phyloP scores from a whole-genome alignment of 2,329 filamentous ascomycete genomes.

The Myotisia sp. region DNA sequence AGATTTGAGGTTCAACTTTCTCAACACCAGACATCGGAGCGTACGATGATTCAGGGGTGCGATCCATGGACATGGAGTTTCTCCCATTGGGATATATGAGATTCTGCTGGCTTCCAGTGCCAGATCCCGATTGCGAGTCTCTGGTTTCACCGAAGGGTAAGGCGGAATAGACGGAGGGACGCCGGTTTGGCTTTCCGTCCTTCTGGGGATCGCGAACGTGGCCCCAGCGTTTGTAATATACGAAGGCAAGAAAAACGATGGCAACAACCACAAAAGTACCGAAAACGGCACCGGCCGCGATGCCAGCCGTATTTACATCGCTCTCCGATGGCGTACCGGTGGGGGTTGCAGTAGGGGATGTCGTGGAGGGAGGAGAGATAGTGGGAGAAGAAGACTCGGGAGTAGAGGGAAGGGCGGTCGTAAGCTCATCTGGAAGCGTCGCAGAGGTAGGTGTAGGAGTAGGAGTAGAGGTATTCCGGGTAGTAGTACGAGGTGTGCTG shows the following conservation, averaged over 20 bases:
- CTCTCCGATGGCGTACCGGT: conserved; percentile 2
- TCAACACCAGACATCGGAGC: not conserved
- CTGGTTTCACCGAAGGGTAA: conserved; percentile 5
- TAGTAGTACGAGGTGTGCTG: not conserved
- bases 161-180: conserved; percentile 3
- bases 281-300: conserved; percentile 12
- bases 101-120: no score
- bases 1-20: conserved; percentile 1
- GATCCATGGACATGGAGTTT: no score
- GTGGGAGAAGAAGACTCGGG: not conserved
- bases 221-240: conserved; percentile 11
- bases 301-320: conserved; percentile 6
- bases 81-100: no score
- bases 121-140: conserved; percentile 5
- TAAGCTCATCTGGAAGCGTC: no score
- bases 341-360: conserved; percentile 4
- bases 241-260: conserved; percentile 9
- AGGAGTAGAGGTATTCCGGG: conserved; percentile 1
- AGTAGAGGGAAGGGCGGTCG: no score
- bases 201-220: conserved; percentile 6
- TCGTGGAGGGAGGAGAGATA: not conserved
- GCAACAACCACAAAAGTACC: conserved; percentile 11
- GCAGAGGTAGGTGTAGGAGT: not conserved
- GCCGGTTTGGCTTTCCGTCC: conserved; percentile 3
- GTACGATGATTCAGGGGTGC: not conserved